Evolutionary conservation across 768 basidiomycete species (phyloP).

Genomic region (Multifurca ochricompacta): DNA sequence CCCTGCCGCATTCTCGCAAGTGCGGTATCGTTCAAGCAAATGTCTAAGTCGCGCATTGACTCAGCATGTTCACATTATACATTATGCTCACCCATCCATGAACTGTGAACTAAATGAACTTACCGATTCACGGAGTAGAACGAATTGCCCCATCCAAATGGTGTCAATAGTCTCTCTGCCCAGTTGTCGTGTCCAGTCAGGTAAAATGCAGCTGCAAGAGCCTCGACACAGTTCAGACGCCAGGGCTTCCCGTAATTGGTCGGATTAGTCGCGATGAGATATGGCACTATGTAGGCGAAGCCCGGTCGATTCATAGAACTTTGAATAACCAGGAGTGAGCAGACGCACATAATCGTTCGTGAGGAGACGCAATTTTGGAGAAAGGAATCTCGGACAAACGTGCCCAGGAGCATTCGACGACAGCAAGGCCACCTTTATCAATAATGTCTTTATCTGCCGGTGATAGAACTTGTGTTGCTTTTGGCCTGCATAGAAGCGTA

Average conservation of each 20-base stretch:
- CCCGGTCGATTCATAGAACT: neutral
- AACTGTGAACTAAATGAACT: slow-evolving; percentile 22
- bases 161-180: slow-evolving; percentile 67
- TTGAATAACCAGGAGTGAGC: neutral
- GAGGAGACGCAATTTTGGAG: slow-evolving; percentile 83
- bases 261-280: slow-evolving; percentile 90
- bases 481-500: slow-evolving; percentile 48
- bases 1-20: slow-evolving; percentile 55
- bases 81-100: neutral
- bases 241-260: slow-evolving; percentile 98
- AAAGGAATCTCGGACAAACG: slow-evolving; percentile 93
- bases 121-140: slow-evolving; percentile 85
- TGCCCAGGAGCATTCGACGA: slow-evolving; percentile 99
- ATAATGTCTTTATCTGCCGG: slow-evolving; percentile 83
- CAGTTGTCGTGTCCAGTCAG: slow-evolving; percentile 81
- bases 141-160: slow-evolving; percentile 87
- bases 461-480: slow-evolving; percentile 68
- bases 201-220: slow-evolving; percentile 90
- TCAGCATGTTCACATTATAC: neutral
- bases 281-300: slow-evolving; percentile 59
- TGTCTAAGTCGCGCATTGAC: slow-evolving; percentile 18
- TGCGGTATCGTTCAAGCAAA: slow-evolving; percentile 62
- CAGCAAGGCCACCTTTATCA: slow-evolving; percentile 69
- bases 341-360: slow-evolving; percentile 79
- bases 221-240: slow-evolving; percentile 92